These are phyloP conservation scores for Aspergillus olivimuriae DNA, from an alignment of 495 filamentous ascomycete species.

Conservation along the genomic window DNA sequence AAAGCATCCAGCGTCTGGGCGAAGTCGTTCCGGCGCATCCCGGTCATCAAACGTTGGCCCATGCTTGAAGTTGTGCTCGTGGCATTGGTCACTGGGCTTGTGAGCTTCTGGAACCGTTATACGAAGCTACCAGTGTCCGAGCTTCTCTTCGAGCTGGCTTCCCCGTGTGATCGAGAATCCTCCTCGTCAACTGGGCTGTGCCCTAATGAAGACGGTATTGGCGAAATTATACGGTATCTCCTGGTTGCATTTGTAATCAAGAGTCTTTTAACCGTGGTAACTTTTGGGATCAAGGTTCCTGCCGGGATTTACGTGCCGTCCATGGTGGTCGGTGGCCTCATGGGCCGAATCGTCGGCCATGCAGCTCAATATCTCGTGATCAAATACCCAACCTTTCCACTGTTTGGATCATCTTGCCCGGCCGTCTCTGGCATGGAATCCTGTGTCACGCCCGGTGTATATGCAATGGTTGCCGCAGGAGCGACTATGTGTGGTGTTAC, in stretches of 20 bases:
- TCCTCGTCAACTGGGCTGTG: constrained; percentile 62
- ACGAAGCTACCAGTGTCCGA: constrained; percentile 87
- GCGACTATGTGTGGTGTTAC: constrained; percentile 98
- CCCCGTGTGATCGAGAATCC: constrained; percentile 69
- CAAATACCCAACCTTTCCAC: constrained; percentile 58
- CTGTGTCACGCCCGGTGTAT: constrained; percentile 94
- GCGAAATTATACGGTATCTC: constrained; percentile 61
- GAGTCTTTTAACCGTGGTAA: constrained; percentile 76
- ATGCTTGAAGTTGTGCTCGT: constrained; percentile 85
- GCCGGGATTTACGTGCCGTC: constrained; percentile 96
- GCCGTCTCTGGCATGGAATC: constrained; percentile 59
- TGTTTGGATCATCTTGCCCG: constrained; percentile 67
- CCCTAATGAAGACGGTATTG: constrained; percentile 68
- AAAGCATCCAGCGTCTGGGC: constrained; percentile 92
- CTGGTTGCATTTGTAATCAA: constrained; percentile 82
- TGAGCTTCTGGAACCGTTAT: constrained; percentile 90
- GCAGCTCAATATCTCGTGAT: constrained; percentile 76
- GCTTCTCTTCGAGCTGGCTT: constrained; percentile 82
- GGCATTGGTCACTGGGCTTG: constrained; percentile 72
- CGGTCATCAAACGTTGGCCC: constrained; percentile 73
- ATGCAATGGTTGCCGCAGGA: constrained; percentile 89
- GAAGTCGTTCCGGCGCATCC: constrained; percentile 74
- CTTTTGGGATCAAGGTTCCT: constrained; percentile 92
- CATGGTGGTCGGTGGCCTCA: constrained; percentile 94
- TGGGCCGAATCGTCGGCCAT: constrained; percentile 86